Evolutionary conservation across 1,284 basidiomycete genomes (phyloP).

Genomic region (Psilocybe mexicana): DNA sequence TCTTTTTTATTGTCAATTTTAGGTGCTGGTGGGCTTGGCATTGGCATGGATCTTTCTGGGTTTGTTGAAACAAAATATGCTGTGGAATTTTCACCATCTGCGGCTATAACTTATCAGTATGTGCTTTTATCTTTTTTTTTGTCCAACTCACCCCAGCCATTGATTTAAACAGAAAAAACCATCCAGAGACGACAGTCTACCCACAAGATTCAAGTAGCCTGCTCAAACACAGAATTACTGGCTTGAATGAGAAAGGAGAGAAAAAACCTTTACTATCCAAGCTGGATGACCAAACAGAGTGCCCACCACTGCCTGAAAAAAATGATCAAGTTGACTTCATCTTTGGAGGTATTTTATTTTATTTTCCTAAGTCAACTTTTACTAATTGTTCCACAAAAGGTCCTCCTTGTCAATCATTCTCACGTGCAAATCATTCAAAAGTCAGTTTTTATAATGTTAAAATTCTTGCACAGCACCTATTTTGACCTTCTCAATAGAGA

Average conservation of each 20-base stretch:
- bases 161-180: constrained; percentile 47
- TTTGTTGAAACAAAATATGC: constrained; percentile 67
- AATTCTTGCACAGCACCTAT: not conserved
- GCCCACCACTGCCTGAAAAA: constrained; percentile 55
- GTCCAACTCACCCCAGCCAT: constrained; percentile 9
- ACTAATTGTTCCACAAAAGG: constrained; percentile 36
- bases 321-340: constrained; percentile 62
- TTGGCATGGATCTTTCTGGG: constrained; percentile 58
- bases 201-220: constrained; percentile 63
- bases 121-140: constrained; percentile 3
- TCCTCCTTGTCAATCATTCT: constrained; percentile 73
- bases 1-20: constrained; percentile 1
- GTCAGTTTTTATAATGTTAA: not conserved
- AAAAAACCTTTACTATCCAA: constrained; percentile 39
- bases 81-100: constrained; percentile 62
- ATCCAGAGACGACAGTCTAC: constrained; percentile 56
- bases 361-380: not conserved
- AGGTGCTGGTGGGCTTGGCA: constrained; percentile 73
- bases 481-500: not conserved
- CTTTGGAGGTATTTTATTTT: constrained; percentile 54
- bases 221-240: constrained; percentile 56
- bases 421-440: constrained; percentile 56
- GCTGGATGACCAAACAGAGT: constrained; percentile 33
- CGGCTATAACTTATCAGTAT: constrained; percentile 60
- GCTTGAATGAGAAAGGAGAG: constrained; percentile 36